Base-by-base conservation (phyloP, 495 filamentous ascomycete species). In the Elaphomyces granulatus region DNA sequence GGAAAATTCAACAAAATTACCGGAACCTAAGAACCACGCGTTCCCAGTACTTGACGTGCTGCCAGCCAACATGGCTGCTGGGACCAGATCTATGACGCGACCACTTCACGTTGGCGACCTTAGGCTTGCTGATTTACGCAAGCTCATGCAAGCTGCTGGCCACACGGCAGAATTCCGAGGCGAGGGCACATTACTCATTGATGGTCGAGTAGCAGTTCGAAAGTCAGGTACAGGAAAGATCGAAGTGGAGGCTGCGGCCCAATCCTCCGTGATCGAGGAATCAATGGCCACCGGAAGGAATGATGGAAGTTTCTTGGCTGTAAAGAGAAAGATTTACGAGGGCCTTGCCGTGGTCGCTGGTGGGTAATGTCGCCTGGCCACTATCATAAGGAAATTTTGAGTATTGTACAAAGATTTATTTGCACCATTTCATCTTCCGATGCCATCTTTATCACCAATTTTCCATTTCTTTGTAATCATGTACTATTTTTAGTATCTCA, bases 71-170 rank as follows among this genome's bases (percentile, higher is more conserved):
- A 72, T 90, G 59, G 77, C 78, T 6, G 77, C 83, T 1, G 78
- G 83, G 1, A 81, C 78, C 3, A 70, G 82, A 34, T 81, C 81
- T 9, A 72, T 82, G 40, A 77, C 85, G 6, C 87, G 87, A 26
- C 86, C 92, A 7, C 71, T 99, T 8, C 92, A 96, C 53, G 92
- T 96, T 16, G 90, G 90, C 41, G 90, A 99, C 51, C 65, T 96
- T 14, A 71, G 90, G 14, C 70, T 99, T 10, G 86, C 90, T 0
- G 87, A 95, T 54, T 60, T 99, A 36, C 70, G 92, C 35, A 80
- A 81, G 45, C 72, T 85, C 18, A 80, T 99, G 75, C 77, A 83
- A 40, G 67, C 69, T 14, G 71, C 79, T 15, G 87, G 88, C 2
- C 84, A 94, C 56, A 83, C 68, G 19, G 88, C 87, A 2, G 90